Percentiles rank a stretch among this genome's conserved stretches.
These are phyloP conservation scores for Mortierella sp. DNA, from an alignment of 371 early-diverging fungal genomes.

Conservation along the genomic window DNA sequence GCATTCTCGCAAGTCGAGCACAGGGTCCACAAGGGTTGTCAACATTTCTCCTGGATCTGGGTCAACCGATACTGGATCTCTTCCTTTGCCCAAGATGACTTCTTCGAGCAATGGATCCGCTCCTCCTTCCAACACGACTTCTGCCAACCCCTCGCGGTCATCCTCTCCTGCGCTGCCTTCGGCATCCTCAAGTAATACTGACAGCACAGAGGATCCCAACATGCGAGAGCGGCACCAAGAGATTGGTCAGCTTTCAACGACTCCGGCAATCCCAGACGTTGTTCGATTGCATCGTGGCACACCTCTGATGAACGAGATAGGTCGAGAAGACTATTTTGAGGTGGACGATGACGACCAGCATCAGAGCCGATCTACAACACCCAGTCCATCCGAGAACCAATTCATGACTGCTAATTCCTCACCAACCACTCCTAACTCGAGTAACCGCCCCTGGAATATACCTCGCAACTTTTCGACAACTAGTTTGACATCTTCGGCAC, in stretches of 20 bases:
- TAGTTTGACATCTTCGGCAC: constrained; percentile 10
- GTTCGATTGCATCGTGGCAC: constrained; percentile 13
- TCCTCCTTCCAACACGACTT: neutral
- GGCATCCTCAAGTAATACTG: constrained; percentile 13
- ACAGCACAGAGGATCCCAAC: neutral
- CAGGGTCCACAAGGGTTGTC: constrained; percentile 38
- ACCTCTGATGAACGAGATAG: constrained; percentile 22
- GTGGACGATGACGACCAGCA: neutral
- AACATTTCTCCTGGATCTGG: constrained; percentile 35
- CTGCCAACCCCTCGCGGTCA: neutral
- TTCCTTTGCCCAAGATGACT: constrained; percentile 1
- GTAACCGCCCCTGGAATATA: constrained; percentile 18
- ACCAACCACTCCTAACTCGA: constrained; percentile 16
- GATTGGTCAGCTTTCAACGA: constrained; percentile 7
- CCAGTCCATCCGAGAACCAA: constrained; percentile 1
- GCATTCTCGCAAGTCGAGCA: constrained; percentile 34
- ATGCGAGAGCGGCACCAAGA: constrained; percentile 2
- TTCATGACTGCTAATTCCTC: constrained; percentile 2
- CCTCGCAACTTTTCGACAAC: constrained; percentile 18
- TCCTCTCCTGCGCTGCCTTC: constrained; percentile 4
- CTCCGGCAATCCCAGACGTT: constrained; percentile 11
- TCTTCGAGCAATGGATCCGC: constrained; percentile 9
- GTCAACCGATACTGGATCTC: constrained; percentile 12
- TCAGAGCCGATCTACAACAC: constrained; percentile 15
- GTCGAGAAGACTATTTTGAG: constrained; percentile 16